Percentiles rank a stretch among this genome's conserved stretches.
phyloP scores from a whole-genome alignment of 441 rosid genomes.

The Populus trichocarpa region DNA sequence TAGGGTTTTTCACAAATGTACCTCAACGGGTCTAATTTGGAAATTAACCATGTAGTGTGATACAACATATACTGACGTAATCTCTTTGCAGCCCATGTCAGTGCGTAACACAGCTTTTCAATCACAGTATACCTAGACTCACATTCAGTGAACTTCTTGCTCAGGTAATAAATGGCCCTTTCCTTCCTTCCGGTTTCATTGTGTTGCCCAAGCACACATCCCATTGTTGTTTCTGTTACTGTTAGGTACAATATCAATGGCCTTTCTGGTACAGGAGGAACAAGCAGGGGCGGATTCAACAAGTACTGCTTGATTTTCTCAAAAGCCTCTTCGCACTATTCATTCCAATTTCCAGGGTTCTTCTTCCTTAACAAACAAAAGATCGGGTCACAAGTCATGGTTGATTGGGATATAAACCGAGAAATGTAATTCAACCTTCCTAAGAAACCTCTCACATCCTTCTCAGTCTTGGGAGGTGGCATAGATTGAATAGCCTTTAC shows the following conservation, averaged over 20 bases:
- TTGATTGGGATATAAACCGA: neutral
- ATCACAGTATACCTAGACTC: neutral
- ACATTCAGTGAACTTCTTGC: neutral
- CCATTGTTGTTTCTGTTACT: too few species aligned
- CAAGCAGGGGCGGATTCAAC: neutral
- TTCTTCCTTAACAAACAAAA: neutral
- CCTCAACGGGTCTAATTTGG: too few species aligned
- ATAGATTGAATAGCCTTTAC: too few species aligned
- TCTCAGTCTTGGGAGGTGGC: too few species aligned
- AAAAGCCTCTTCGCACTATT: neutral
- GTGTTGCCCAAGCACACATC: too few species aligned
- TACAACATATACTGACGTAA: too few species aligned
- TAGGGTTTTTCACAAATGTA: neutral
- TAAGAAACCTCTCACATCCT: too few species aligned
- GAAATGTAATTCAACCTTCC: too few species aligned
- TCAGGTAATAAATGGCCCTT: neutral
- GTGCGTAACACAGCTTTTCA: neutral
- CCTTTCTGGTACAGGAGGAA: too few species aligned
- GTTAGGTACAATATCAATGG: too few species aligned
- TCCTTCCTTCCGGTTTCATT: neutral
- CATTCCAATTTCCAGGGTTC: neutral
- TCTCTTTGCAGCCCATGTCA: neutral
- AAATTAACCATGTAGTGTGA: too few species aligned
- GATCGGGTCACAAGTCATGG: neutral
- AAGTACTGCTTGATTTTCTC: neutral